Evolutionary conservation across 1,139 yeast genomes (phyloP).

Genomic region (Suhomyces bribrorum): DNA sequence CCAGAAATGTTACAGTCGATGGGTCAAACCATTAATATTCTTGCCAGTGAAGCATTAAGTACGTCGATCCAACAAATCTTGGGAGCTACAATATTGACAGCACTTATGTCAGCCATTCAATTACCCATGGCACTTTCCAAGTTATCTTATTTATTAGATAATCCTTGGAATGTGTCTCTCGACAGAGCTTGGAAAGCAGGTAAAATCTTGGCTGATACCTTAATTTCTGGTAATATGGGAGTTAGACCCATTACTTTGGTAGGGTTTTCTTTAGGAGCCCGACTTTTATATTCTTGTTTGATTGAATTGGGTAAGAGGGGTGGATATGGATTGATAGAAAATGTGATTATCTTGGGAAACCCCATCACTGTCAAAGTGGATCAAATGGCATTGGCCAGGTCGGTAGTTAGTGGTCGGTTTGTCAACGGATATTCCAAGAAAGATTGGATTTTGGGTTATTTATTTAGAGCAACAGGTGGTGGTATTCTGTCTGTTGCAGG

Average conservation of each 20-base stretch:
- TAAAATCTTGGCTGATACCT: constrained; percentile 83
- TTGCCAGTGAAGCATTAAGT: constrained; percentile 91
- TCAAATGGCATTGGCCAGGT: constrained; percentile 74
- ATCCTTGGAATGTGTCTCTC: constrained; percentile 96
- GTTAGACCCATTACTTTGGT: constrained; percentile 89
- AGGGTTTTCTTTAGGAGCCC: constrained; percentile 92
- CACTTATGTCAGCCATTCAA: constrained; percentile 94
- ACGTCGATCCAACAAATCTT: constrained; percentile 93
- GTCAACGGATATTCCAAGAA: constrained; percentile 88
- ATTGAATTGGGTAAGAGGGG: constrained; percentile 83
- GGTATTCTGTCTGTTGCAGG: constrained; percentile 92
- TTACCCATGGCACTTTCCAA: constrained; percentile 90
- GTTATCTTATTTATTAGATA: constrained; percentile 84
- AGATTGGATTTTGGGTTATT: constrained; percentile 95
- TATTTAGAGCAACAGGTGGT: constrained; percentile 94
- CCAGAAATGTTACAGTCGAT: constrained; percentile 96
- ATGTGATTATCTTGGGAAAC: constrained; percentile 84
- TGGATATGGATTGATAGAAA: constrained; percentile 86
- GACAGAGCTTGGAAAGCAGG: constrained; percentile 99
- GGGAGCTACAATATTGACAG: constrained; percentile 89
- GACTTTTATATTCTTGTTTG: constrained; percentile 88
- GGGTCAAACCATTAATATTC: constrained; percentile 92
- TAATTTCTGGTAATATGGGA: constrained; percentile 84
- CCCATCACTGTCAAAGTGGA: constrained; percentile 82
- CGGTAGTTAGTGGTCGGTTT: constrained; percentile 88